Base-by-base conservation (phyloP, 1,284 basidiomycete species). In the Cryptococcus maquisensis region DNA sequence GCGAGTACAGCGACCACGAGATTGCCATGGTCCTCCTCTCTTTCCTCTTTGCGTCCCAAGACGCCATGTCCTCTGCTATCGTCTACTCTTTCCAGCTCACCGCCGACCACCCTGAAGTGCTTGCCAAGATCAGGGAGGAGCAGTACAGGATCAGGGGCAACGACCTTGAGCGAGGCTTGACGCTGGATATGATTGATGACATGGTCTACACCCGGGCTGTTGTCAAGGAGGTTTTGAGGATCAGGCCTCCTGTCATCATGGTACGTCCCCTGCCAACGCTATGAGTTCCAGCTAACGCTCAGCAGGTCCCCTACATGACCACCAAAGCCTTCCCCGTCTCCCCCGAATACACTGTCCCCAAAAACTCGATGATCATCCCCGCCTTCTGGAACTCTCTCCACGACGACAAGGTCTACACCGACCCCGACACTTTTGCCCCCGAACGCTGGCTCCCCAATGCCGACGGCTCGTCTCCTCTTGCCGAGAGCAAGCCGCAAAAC, bases 1-100 rank as follows among this genome's bases (percentile, higher is more conserved):
- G 83, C 62, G 91, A 98, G 65, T 98, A 95, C 78, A 89, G 85
- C 57, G 88, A 98, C 76, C 82, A 84, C 65, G 95, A 98, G 78
- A 98, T 98, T 82, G 93, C 86, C 32, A 90, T 97, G 86, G 93
- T 96, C 63, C 78, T 96, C 40, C 85, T 98, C 68, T 92, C 89
- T 20, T 98, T 98, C 86, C 80, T 98, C 56, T 98, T 98, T 68
- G 95, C 96, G 9, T 91, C 88, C 24, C 95, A 98, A 79, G 95
- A 98, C 73, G 95, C 95, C 58, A 98, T 98, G 95, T 90, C 89
- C 71, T 88, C 86, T 59, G 90, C 90, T 51, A 79, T 78, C 51
- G 72, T 94, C 68, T 98, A 91, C 76, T 86, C 86, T 43, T 95
- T 98, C 84, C 96, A 98, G 79, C 90, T 95, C 75, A 82, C 97